Evolutionary conservation across 192 early-diverging fungal species (phyloP), one percentile per base, ranked within the genome.

Genomic region (Linnemannia exigua): DNA sequence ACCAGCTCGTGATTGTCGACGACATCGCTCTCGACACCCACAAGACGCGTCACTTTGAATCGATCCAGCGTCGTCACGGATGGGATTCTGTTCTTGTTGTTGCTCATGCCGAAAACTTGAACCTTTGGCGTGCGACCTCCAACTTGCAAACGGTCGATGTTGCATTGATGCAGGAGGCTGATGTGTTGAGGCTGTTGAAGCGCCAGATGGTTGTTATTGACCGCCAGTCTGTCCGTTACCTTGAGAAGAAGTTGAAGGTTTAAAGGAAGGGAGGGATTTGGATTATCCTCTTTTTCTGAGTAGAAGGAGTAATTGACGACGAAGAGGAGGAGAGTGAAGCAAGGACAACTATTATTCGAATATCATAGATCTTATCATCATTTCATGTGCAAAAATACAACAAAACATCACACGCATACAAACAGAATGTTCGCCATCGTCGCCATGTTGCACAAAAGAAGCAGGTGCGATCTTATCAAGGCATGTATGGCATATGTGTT

Each of bases 1-100:
- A 97, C 86, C 96, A 99, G 87, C 85, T 99, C 25, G 80, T 95
- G 3, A 88, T 99, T 75, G 96, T 98, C 0, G 96, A 99, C 74
- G 88, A 92, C 37, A 51, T 95, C 38, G 69, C 87, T 9, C 37
- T 93, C 36, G 87, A 90, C 44, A 90, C 91, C 22, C 88, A 87
- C 69, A 90, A 91, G 79, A 94, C 95, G 14, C 80, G 88, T 66
- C 92, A 94, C 20, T 82, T 93, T 25, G 58, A 76, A 51, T 36
- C 48, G 9, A 83, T 91, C 70, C 67, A 91, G 63, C 72, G 88
- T n/a, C 82, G 82, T 51, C 81, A 90, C 79, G 81, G 84, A 11
- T 84, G 92, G 79, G 75, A 88, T 11, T 89, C 88, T n/a, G 79
- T 90, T 12, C 52, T 90, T 3, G 78, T 89, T 15, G 89, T 91